phyloP scores from a whole-genome alignment of 148 eudicot species.

The Chenopodium berlandieri region DNA sequence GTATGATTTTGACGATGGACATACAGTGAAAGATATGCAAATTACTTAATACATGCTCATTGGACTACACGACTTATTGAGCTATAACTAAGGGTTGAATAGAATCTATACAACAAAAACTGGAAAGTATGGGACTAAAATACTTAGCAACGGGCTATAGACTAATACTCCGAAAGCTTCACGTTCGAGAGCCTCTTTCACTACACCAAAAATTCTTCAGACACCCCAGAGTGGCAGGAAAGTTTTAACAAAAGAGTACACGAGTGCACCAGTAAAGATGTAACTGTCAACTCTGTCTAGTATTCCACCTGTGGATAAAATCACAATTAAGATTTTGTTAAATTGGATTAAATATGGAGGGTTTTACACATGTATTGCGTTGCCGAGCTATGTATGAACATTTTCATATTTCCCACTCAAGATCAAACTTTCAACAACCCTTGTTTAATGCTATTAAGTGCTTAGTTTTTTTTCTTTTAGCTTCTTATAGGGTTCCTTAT shows the following conservation, averaged over 20 bases:
- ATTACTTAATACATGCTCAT: background rate
- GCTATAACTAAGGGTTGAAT: background rate
- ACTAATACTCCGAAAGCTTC: background rate
- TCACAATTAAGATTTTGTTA: background rate
- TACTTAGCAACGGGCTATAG: background rate
- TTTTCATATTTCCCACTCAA: background rate
- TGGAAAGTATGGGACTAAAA: slow-evolving; percentile 7
- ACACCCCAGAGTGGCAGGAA: slow-evolving; percentile 72
- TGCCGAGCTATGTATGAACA: background rate
- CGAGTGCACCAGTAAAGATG: slow-evolving; percentile 92
- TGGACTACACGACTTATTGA: background rate
- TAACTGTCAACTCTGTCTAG: slow-evolving; percentile 95
- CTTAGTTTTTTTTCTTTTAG: background rate
- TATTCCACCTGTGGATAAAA: slow-evolving; percentile 70
- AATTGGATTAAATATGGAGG: background rate
- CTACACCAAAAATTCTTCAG: background rate
- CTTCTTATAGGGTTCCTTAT: background rate
- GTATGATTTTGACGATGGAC: too few species aligned
- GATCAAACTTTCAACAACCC: background rate
- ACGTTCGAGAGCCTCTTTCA: background rate
- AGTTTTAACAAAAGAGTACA: slow-evolving; percentile 69
- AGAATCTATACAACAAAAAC: slow-evolving; percentile 19
- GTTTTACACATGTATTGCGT: too few species aligned
- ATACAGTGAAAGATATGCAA: background rate
- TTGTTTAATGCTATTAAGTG: background rate